A percentile compares a stretch with the other conserved stretches of the same genome.
These are phyloP conservation scores for Annona squamosa DNA, from an alignment of 164 flowering plant genomes.

Conservation along the genomic window DNA sequence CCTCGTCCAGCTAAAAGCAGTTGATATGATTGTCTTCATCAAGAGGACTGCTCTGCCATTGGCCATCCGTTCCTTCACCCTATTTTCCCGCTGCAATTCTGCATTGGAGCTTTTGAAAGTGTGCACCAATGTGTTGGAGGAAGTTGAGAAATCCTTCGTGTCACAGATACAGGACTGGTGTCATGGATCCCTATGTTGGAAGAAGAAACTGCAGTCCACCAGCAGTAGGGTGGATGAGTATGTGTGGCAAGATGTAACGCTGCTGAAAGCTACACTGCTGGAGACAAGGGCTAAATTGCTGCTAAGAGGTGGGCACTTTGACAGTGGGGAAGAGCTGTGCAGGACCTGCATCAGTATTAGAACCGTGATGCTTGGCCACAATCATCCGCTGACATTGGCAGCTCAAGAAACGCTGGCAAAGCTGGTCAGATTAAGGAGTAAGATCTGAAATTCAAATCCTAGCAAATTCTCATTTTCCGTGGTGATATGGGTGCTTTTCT, in stretches of 20 bases:
- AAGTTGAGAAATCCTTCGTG: conserved; percentile 83
- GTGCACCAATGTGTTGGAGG: conserved; percentile 78
- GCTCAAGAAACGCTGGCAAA: conserved; percentile 85
- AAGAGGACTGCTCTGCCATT: conserved; percentile 69
- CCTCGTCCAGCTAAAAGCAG: conserved; percentile 54
- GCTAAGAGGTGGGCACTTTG: conserved; percentile 79
- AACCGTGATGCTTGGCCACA: conserved; percentile 90
- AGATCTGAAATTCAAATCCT: conserved; percentile 33
- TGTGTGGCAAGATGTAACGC: conserved; percentile 84
- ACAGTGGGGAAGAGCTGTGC: conserved; percentile 77
- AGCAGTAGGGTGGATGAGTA: conserved; percentile 64
- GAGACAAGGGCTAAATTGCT: conserved; percentile 82
- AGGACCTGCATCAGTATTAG: conserved; percentile 85
- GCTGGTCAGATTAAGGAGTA: conserved; percentile 74
- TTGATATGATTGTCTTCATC: conserved; percentile 67
- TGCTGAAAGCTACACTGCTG: conserved; percentile 73
- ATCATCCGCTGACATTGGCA: conserved; percentile 70
- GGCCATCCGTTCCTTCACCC: conserved; percentile 61
- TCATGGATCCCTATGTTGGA: conserved; percentile 83
- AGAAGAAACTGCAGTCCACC: conserved; percentile 31
- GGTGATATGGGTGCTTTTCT: background rate
- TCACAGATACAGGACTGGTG: conserved; percentile 80
- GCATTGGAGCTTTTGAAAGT: conserved; percentile 77
- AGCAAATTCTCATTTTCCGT: background rate
- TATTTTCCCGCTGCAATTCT: conserved; percentile 73